Base-by-base conservation (phyloP, 1,284 basidiomycete genomes). In the Apiotrichum gracile region DNA sequence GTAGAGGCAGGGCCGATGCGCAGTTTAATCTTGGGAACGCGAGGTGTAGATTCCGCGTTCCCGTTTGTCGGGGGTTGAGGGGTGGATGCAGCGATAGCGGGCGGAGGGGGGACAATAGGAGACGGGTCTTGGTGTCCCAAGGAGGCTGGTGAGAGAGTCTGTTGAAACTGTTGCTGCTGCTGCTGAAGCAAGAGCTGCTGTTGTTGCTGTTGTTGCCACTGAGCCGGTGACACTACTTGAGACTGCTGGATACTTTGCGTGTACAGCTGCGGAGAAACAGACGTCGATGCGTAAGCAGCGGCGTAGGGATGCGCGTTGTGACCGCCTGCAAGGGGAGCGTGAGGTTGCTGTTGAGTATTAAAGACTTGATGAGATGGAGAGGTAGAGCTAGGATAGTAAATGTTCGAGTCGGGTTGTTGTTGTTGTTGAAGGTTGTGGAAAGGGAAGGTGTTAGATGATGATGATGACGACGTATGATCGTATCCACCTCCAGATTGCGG, bases 21-120 rank as follows among this genome's bases (percentile, higher is more conserved):
- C 17, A 67, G 50, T 22, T 47, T 63, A 58, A 67, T 61, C 39
- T 61, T 63, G 16, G 57, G 19, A n/a, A 25, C 41, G 22, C 53
- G 51, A 16, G 43, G 17, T 2, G 29, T 6, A 5, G 27, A n/a
- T 35, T 42, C 13, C 14, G 41, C 27, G 39, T 22, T 42, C 10
- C 25, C 33, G 40, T 13, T 37, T 25, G 22, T 19, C 13, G 38
- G 21, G 31, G 50, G 22, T 14, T 33, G 27, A 19, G 25, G 44
- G 45, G 39, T 13, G 40, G 46, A 14, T 41, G 31, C 33, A 19
- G 27, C 4, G 37, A 14, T 35, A 31, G 25, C 38, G 13, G 31
- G 26, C 1, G 47, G 16, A 29, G 39, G 54, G 16, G 43, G 45
- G 13, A 47, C 35, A 16, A 43, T 29, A n/a, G 17, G 5, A 7